phyloP scores from a whole-genome alignment of 2,329 filamentous ascomycete species.

The Aspergillus sojae region DNA sequence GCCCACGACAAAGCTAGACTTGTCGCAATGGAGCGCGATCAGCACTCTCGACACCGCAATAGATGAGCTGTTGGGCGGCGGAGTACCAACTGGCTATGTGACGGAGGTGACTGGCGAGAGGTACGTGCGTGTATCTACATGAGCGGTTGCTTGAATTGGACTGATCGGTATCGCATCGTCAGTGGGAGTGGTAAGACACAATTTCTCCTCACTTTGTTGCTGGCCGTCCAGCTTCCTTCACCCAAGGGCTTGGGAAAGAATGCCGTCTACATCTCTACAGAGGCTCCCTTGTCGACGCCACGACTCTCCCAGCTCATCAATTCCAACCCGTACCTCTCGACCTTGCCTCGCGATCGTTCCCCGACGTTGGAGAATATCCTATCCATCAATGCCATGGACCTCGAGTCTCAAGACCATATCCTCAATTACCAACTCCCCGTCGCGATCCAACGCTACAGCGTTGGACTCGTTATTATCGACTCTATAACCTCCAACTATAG shows the following conservation, averaged over 20 bases:
- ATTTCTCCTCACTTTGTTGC: constrained; percentile 80
- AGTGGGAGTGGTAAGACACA: constrained; percentile 94
- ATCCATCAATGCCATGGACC: constrained; percentile 80
- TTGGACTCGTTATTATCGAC: constrained; percentile 85
- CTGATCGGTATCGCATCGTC: constrained; percentile 8
- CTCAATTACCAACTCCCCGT: constrained; percentile 89
- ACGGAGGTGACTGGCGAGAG: constrained; percentile 93
- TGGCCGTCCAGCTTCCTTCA: constrained; percentile 78
- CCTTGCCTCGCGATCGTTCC: constrained; percentile 40
- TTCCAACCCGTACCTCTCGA: constrained; percentile 63
- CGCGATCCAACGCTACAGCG: constrained; percentile 71
- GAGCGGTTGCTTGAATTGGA: too few relatives aligned
- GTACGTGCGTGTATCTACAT: constrained; percentile 38
- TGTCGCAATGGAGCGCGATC: constrained; percentile 60
- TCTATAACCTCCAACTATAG: constrained; percentile 95
- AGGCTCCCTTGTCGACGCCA: constrained; percentile 78
- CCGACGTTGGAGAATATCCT: constrained; percentile 77
- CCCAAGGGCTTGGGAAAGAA: constrained; percentile 70
- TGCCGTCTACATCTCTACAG: constrained; percentile 93
- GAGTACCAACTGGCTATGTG: constrained; percentile 77
- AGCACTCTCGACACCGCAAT: constrained; percentile 78
- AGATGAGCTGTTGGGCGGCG: constrained; percentile 73
- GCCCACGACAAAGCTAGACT: constrained; percentile 33
- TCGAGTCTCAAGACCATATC: constrained; percentile 95
- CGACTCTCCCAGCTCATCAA: constrained; percentile 79